Conservation (phyloP, 1,284 basidiomycete species). For the Fistulinella staudtii region DNA sequence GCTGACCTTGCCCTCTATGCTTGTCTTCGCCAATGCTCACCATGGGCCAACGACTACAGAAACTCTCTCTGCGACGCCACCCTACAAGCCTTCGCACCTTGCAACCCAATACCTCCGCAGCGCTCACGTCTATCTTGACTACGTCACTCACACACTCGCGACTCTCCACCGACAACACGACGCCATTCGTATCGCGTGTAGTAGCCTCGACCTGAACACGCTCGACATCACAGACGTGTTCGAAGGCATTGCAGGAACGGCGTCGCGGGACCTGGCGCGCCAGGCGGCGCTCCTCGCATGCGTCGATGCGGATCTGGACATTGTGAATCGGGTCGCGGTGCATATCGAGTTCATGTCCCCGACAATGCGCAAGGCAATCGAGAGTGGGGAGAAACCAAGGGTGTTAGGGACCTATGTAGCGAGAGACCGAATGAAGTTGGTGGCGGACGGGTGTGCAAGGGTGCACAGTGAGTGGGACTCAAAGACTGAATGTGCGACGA, state of each 20-base stretch:
- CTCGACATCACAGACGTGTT: conserved; percentile 67
- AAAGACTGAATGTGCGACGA: too few relatives aligned
- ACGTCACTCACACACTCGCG: conserved; percentile 46
- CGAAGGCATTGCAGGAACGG: conserved; percentile 53
- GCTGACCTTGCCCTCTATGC: too few relatives aligned
- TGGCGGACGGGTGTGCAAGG: conserved; percentile 67
- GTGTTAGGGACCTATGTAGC: conserved; percentile 81
- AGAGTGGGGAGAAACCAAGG: conserved; percentile 59
- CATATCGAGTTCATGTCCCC: conserved; percentile 73
- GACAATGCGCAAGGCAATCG: conserved; percentile 59
- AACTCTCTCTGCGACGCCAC: conserved; percentile 61
- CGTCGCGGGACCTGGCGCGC: conserved; percentile 57
- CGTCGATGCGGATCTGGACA: conserved; percentile 64
- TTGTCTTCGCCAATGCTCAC: too few relatives aligned
- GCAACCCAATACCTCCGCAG: conserved; percentile 59
- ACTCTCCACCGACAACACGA: conserved; percentile 61
- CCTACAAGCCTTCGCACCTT: conserved; percentile 62
- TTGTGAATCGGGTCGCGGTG: conserved; percentile 60
- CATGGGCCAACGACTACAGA: too few relatives aligned
- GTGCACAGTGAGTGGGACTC: conserved; percentile 67
- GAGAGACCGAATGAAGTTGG: conserved; percentile 72
- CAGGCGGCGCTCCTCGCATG: conserved; percentile 58
- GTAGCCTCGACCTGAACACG: conserved; percentile 64
- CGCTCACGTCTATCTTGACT: conserved; percentile 59
- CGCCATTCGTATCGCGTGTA: conserved; percentile 63